These are phyloP conservation scores for Haematococcus sp. DNA, from an alignment of 139 green algal genomes.

Conservation along the genomic window DNA sequence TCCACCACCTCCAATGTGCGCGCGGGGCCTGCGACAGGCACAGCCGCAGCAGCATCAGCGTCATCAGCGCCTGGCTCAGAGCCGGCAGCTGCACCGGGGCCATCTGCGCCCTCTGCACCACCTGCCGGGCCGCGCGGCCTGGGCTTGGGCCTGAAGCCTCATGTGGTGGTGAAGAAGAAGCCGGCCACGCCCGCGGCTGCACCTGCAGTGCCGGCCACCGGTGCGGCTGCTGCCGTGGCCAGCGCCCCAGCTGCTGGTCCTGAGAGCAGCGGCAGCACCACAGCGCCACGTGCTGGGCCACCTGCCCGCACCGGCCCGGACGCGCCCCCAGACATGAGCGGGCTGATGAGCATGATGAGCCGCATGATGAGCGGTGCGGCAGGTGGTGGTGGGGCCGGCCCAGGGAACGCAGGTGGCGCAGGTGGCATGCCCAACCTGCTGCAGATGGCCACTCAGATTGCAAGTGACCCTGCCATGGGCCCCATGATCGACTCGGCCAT, in stretches of 20 bases:
- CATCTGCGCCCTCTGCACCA: background rate
- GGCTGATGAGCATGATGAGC: constrained; percentile 40
- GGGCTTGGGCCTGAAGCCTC: constrained; percentile 25
- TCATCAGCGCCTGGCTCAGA: no score
- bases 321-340: constrained; percentile 13
- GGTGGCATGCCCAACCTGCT: constrained; percentile 28
- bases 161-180: constrained; percentile 39
- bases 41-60: no score
- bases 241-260: background rate
- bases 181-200: background rate
- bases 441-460: constrained; percentile 37
- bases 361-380: constrained; percentile 17
- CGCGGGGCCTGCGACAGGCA: no score
- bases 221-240: background rate
- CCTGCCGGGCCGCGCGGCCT: constrained; percentile 12
- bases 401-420: background rate
- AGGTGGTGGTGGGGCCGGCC: background rate
- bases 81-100: no score
- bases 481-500: constrained; percentile 27
- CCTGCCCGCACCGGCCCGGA: background rate
- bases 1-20: no score
- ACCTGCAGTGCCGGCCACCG: background rate
- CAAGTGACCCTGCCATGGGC: constrained; percentile 38
- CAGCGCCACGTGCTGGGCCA: background rate
- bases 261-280: background rate